Percentiles rank a stretch among this genome's conserved stretches.
These are phyloP conservation scores for Tilletia indica DNA, from an alignment of 1,284 basidiomycete genomes.

Conservation along the genomic window DNA sequence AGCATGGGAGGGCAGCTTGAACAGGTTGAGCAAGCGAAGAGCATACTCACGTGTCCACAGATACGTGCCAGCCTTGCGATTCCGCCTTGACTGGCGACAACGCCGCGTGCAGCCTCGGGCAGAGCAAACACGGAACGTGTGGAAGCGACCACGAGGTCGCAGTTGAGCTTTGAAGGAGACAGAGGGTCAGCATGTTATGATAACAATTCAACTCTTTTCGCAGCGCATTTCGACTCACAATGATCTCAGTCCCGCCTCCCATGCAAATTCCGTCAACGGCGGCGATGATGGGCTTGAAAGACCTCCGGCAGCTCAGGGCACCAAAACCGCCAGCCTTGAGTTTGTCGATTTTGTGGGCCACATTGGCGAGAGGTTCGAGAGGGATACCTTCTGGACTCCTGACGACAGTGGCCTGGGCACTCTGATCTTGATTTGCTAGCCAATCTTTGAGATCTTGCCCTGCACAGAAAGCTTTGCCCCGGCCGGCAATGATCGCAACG, in stretches of 20 bases:
- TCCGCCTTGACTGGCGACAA: conserved; percentile 74
- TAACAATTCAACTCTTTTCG: neutral
- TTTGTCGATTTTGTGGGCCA: neutral
- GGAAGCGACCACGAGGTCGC: conserved; percentile 76
- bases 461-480: conserved; percentile 74
- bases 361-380: conserved; percentile 1
- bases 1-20: neutral
- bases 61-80: conserved; percentile 51
- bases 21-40: neutral
- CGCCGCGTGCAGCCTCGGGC: conserved; percentile 78
- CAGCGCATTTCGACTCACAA: conserved; percentile 46
- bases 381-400: neutral
- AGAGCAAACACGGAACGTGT: conserved; percentile 71
- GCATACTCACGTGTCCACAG: conserved; percentile 37
- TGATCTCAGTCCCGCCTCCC: conserved; percentile 76
- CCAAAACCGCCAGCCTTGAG: conserved; percentile 69
- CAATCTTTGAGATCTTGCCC: conserved; percentile 45
- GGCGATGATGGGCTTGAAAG: conserved; percentile 75
- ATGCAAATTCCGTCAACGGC: conserved; percentile 77
- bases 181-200: neutral
- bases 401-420: neutral
- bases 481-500: conserved; percentile 75
- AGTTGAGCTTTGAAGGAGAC: conserved; percentile 63
- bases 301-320: conserved; percentile 66
- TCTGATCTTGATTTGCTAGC: conserved; percentile 24